These are phyloP conservation scores for Incumbomyces delicatus DNA, from an alignment of 2,329 filamentous ascomycete species.

Conservation along the genomic window DNA sequence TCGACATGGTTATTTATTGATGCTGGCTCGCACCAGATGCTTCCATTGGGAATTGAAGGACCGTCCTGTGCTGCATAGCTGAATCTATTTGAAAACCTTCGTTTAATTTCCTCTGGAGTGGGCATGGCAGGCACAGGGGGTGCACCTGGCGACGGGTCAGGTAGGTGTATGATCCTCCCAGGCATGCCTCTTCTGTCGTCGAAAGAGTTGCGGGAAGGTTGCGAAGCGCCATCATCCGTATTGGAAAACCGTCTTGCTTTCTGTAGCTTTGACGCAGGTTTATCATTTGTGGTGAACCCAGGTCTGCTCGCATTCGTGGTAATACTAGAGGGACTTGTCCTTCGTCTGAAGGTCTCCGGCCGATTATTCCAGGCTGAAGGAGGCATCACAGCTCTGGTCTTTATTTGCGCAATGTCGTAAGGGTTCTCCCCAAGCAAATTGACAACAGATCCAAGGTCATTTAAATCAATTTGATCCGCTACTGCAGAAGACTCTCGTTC, in stretches of 20 bases:
- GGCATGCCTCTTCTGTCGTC: constrained; percentile 20
- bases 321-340: constrained; percentile 7
- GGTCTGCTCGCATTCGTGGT: constrained; percentile 5
- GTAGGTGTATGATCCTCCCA: constrained; percentile 14
- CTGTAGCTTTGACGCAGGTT: constrained; percentile 13
- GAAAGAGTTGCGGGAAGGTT: constrained; percentile 10
- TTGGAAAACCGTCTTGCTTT: constrained; percentile 12
- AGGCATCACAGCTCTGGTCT: neutral
- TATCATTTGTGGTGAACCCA: constrained; percentile 18
- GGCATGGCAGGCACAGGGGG: constrained; percentile 13
- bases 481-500: constrained; percentile 7
- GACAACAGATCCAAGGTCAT: constrained; percentile 14
- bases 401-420: constrained; percentile 13
- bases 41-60: neutral
- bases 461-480: constrained; percentile 8
- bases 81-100: neutral
- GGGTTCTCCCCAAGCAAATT: constrained; percentile 13
- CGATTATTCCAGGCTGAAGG: neutral
- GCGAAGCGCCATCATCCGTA: constrained; percentile 9
- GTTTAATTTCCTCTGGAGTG: constrained; percentile 1
- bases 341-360: neutral
- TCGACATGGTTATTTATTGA: neutral
- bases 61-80: neutral
- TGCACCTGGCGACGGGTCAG: constrained; percentile 14
- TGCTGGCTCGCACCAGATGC: neutral